Base-by-base conservation (phyloP, 495 filamentous ascomycete species). In the Evernia prunastri region DNA sequence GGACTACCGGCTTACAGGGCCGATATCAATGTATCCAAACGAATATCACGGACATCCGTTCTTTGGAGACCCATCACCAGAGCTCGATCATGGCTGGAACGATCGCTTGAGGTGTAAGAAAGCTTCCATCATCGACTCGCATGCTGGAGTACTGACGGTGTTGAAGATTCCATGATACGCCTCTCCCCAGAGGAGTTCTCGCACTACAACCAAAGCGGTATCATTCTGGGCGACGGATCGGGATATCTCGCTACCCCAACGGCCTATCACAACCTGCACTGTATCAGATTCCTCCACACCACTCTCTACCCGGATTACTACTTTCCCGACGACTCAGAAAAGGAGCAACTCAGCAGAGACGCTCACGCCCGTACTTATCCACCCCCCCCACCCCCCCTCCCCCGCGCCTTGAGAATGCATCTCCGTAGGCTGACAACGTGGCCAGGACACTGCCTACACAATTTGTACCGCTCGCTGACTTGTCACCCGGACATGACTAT, bases 191-290 rank as follows among this genome's bases (percentile, higher is more conserved):
- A 29, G 23, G 51, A 56, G 11, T 20, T 56, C 51, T 56, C 51
- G 20, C 51, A 56, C 17, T 56, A 56, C 51, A 56, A 29, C 23
- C 51, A 56, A 12, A 29, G 51, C 23, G 51, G 51, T 35, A 56
- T 56, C 23, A 2, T 56, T n/a, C 23, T 56, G 2, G 51, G 31
- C 3, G 51, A 56, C 51, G 17, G 31, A 29, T 56, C 51, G 20
- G 23, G 51, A 27, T 56, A 56, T 56, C 23, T 56, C 31, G 51
- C 51, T 18, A 56, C 51, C 25, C 51, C 51, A 56, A 56, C 51
- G 29, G 51, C 31, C 7, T 56, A 56, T 29, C 23, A 56, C 17
- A 3, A 56, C 51, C 51, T 56, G 23, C 51, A 56, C 51, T 29
- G 51, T 18, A 56, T 56, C 31, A 27, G 51, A 6, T 56, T 29